These are phyloP conservation scores for Globisporangium alternatum DNA, from an alignment of 352 stramenopile genomes.

Conservation along the genomic window DNA sequence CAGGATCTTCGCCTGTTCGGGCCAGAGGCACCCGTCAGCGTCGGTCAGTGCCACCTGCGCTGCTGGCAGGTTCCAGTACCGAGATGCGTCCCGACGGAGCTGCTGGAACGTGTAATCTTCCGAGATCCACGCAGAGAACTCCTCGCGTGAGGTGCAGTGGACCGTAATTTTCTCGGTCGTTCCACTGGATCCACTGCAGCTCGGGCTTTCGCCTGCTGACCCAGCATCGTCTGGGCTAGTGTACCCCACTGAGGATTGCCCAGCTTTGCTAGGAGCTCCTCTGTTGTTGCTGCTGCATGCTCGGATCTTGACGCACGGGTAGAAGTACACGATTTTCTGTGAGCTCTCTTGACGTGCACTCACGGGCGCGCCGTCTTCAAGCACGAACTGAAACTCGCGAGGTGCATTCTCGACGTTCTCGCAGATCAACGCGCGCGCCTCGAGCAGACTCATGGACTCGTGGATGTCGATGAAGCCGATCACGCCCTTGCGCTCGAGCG, in stretches of 20 bases:
- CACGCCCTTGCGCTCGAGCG: constrained; percentile 55
- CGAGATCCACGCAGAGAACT: constrained; percentile 65
- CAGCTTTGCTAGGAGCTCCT: neutral
- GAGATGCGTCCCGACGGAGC: constrained; percentile 57
- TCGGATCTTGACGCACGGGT: constrained; percentile 72
- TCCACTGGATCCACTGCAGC: neutral
- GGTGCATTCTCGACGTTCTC: constrained; percentile 71
- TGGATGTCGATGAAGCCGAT: constrained; percentile 78
- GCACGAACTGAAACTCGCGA: constrained; percentile 64
- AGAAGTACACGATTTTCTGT: constrained; percentile 59
- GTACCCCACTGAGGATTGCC: constrained; percentile 13
- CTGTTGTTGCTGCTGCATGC: constrained; percentile 24
- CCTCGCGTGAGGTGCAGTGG: constrained; percentile 41
- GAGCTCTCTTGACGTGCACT: constrained; percentile 56
- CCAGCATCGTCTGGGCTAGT: neutral
- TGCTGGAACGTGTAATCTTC: constrained; percentile 77
- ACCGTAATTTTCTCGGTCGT: constrained; percentile 53
- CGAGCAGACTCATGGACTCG: constrained; percentile 56
- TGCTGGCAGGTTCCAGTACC: constrained; percentile 63
- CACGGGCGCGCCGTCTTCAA: constrained; percentile 61
- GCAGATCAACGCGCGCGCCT: constrained; percentile 56
- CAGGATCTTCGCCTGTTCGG: constrained; percentile 69
- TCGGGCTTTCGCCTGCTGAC: neutral
- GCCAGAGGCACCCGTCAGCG: constrained; percentile 67
- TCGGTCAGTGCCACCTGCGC: constrained; percentile 48